Percentiles rank a stretch among this genome's conserved stretches.
These are phyloP conservation scores for Camillea tinctor DNA, from an alignment of 2,329 filamentous ascomycete species.

Conservation along the genomic window DNA sequence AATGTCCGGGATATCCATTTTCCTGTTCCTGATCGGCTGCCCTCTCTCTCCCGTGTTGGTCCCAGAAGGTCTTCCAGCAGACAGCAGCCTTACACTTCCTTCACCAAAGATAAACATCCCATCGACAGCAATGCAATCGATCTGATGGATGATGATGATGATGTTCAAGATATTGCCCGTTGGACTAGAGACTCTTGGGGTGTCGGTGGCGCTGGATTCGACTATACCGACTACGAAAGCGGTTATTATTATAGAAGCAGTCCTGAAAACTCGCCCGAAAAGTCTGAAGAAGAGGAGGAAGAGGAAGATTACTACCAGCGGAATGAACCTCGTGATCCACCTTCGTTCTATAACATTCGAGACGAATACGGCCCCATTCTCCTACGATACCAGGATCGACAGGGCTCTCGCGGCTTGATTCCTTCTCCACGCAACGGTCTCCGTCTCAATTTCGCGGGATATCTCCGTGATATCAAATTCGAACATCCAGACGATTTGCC, in stretches of 20 bases:
- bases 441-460: not conserved
- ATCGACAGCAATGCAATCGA: not conserved
- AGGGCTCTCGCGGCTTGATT: not conserved
- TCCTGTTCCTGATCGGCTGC: not conserved
- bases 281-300: too few relatives aligned
- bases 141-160: not conserved
- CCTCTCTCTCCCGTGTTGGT: not conserved
- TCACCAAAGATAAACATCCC: not conserved
- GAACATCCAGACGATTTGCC: not conserved
- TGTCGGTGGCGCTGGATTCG: not conserved
- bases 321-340: not conserved
- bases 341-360: constrained; percentile 1
- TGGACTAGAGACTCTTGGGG: not conserved
- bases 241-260: too few relatives aligned
- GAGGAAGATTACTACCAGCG: not conserved
- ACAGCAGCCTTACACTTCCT: not conserved
- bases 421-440: constrained; percentile 3
- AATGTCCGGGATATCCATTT: too few relatives aligned
- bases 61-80: not conserved
- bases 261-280: too few relatives aligned
- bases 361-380: not conserved
- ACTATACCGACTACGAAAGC: too few relatives aligned
- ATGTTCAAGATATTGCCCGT: not conserved
- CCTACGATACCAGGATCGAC: constrained; percentile 4
- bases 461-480: not conserved